Percentiles rank a stretch among this genome's conserved stretches.
phyloP scores from a whole-genome alignment of 148 eudicot genomes.

The Chenopodium album region DNA sequence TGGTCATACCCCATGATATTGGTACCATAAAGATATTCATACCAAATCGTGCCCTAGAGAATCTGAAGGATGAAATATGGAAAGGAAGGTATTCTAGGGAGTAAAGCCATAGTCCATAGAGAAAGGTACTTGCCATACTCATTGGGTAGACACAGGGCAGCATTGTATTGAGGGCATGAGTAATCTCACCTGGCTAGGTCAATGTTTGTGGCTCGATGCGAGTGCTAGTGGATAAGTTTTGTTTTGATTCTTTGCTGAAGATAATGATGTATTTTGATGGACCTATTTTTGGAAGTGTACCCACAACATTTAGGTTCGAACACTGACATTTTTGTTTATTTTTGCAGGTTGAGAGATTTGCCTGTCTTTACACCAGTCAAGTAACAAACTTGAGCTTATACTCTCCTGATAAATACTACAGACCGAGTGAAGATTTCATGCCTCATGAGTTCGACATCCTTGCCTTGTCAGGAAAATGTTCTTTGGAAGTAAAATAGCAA shows the following conservation, averaged over 20 bases:
- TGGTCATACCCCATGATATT: too few relatives aligned
- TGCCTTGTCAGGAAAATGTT: constrained; percentile 22
- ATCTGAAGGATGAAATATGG: too few relatives aligned
- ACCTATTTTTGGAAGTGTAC: neutral
- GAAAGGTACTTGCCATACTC: too few relatives aligned
- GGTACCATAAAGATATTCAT: too few relatives aligned
- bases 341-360: constrained; percentile 93
- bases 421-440: constrained; percentile 96
- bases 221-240: too few relatives aligned
- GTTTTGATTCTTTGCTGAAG: neutral
- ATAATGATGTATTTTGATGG: neutral
- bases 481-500: constrained; percentile 12
- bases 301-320: neutral
- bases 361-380: constrained; percentile 92
- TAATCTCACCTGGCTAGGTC: too few relatives aligned
- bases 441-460: constrained; percentile 91
- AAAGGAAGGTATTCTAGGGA: too few relatives aligned
- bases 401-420: constrained; percentile 93
- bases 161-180: too few relatives aligned
- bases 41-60: too few relatives aligned
- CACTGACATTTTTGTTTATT: neutral
- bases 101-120: too few relatives aligned
- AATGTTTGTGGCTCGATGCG: too few relatives aligned
- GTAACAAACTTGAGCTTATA: constrained; percentile 83
- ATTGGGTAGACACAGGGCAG: too few relatives aligned